Evolutionary conservation across 208 protist species (phyloP).

Genomic region (Leptomonas pyrrhocoris): DNA sequence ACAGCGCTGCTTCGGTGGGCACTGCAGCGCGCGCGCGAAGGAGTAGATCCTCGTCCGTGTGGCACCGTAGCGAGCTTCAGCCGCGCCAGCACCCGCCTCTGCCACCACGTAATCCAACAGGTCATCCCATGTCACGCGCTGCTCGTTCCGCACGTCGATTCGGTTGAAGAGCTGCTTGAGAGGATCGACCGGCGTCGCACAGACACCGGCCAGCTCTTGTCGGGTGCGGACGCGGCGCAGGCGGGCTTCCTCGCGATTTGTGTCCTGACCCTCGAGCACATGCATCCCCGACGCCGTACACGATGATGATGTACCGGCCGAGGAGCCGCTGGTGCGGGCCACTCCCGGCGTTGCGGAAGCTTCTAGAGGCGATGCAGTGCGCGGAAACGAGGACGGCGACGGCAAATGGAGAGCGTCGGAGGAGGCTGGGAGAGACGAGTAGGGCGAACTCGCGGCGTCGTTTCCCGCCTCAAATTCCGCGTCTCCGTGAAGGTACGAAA

Average conservation of each 20-base stretch:
- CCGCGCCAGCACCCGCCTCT: slow-evolving; percentile 26
- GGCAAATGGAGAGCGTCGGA: neutral
- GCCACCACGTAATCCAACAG: slow-evolving; percentile 56
- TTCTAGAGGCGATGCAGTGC: neutral
- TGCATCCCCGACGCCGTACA: neutral
- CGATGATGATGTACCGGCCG: too few species aligned
- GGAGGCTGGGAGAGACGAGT: neutral
- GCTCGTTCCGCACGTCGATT: slow-evolving; percentile 50
- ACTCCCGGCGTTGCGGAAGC: neutral
- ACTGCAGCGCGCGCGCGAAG: slow-evolving; percentile 38
- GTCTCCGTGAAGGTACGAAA: neutral
- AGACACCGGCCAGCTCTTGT: slow-evolving; percentile 27
- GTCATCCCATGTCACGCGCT: slow-evolving; percentile 65
- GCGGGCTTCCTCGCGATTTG: slow-evolving; percentile 30
- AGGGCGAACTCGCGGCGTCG: neutral
- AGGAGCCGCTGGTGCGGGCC: too few species aligned
- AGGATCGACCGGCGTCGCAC: slow-evolving; percentile 18
- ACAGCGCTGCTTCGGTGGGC: slow-evolving; percentile 6
- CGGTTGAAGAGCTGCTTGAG: slow-evolving; percentile 57
- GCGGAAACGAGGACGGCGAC: neutral
- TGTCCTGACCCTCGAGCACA: neutral
- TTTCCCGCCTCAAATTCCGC: neutral
- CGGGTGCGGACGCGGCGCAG: slow-evolving; percentile 17
- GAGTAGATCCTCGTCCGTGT: slow-evolving; percentile 48
- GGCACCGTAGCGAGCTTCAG: slow-evolving; percentile 17